Evolutionary conservation across 257 asterid species (phyloP), one percentile per base, ranked within the genome.

Genomic region (Lithospermum erythrorhizon): DNA sequence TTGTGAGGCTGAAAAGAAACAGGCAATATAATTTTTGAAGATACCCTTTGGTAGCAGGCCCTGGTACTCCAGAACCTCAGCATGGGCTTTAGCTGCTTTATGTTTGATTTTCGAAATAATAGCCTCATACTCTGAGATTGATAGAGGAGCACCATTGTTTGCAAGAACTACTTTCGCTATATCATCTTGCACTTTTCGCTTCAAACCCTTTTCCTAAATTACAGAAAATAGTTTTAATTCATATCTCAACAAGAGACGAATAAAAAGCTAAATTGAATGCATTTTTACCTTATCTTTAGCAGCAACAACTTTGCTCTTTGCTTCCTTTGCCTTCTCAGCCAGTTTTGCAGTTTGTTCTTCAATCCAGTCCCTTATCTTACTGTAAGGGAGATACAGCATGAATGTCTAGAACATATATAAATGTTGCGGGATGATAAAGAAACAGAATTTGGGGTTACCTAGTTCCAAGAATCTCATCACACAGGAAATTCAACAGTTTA

Each of bases 381-480:
- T 89, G 70, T 17, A 58, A 74, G 59, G 23, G 54, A 72, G 61
- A 60, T 61, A 30, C 5, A 55, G 29, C 32, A 55, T 54, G 47
- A 51, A 14, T 30, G 59, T 51, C 17, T 2, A 51, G 53, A 41
- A 53, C 22, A 58, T 30, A 60, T 55, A 55, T 19, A 17, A 20
- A 25, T 8, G 9, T 18, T 61, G 53, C 58, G 16, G 59, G 25
- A 55, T 15, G 41, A 16, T 27, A 20, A 23, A 29, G 6, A 27
- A 30, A 21, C 19, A 19, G 41, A 6, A 21, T 18, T 14, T 1
- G 6, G 45, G 32, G 82, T 66, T 78, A 91, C 98, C 37, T 77
- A 41, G 94, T 86, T 70, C 65, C 86, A 67, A 86, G 89, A 65
- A 91, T 69, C 75, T 91, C 95, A 67, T 90, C 97, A 58, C 94